Evolutionary conservation across 2,329 filamentous ascomycete species (phyloP).

Genomic region (Exophiala mesophila): DNA sequence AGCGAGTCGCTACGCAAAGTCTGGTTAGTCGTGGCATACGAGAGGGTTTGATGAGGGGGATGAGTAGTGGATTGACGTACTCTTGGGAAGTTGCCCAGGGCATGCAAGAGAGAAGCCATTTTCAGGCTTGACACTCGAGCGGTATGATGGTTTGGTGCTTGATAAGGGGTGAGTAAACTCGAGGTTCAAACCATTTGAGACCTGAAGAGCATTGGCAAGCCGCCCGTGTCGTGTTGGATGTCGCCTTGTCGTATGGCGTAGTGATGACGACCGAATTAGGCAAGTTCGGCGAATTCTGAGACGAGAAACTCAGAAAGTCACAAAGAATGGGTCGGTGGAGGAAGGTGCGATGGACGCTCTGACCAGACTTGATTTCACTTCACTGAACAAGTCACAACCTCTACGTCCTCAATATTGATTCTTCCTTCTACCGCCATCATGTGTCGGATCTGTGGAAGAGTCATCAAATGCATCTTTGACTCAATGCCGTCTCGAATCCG

Average conservation of each 20-base stretch:
- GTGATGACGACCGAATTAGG: conserved; percentile 1
- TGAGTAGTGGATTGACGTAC: conserved; percentile 16
- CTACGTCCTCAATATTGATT: neutral
- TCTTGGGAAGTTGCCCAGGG: conserved; percentile 26
- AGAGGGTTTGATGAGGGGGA: conserved; percentile 4
- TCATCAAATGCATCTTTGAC: conserved; percentile 28
- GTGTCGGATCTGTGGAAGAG: conserved; percentile 27
- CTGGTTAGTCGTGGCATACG: too few relatives aligned
- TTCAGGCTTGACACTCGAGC: conserved; percentile 2
- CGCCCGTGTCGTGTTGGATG: neutral
- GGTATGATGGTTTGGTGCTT: neutral
- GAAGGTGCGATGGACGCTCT: too few relatives aligned
- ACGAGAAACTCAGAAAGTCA: neutral
- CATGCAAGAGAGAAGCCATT: conserved; percentile 26
- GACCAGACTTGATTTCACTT: too few relatives aligned
- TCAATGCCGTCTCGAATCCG: conserved; percentile 25
- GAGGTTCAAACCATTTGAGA: too few relatives aligned
- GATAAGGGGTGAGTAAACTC: neutral
- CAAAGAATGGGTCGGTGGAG: neutral
- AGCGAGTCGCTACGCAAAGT: conserved; percentile 58
- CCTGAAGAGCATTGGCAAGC: too few relatives aligned
- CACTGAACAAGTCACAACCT: too few relatives aligned
- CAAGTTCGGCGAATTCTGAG: conserved; percentile 3
- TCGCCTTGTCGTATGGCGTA: neutral
- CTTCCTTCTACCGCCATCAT: conserved; percentile 13